phyloP scores from a whole-genome alignment of 257 asterid genomes.

The Gardenia jasminoides region DNA sequence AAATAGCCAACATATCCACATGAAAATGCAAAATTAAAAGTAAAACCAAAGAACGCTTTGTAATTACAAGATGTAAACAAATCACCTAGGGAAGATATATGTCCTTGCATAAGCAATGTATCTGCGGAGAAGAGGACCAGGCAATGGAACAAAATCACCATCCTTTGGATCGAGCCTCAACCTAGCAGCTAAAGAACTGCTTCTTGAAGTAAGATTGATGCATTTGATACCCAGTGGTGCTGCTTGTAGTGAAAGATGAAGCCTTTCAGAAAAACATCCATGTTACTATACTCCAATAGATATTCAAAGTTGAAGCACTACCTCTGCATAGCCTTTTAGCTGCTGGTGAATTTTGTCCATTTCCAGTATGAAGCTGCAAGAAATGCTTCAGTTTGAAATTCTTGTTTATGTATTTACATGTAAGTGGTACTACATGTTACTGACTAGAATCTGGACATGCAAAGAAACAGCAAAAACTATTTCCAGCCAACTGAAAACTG shows the following conservation, averaged over 20 bases:
- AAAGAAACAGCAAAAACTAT: not conserved
- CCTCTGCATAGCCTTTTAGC: conserved; percentile 74
- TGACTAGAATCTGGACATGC: not conserved
- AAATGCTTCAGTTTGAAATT: conserved; percentile 19
- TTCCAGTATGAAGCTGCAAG: conserved; percentile 90
- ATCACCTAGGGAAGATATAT: conserved; percentile 80
- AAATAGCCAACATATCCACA: conserved; percentile 15
- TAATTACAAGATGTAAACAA: not conserved
- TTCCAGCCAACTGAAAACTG: not conserved
- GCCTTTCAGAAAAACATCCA: conserved; percentile 24
- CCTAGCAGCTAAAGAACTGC: conserved; percentile 64
- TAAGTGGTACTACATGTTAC: not conserved
- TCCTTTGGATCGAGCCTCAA: conserved; percentile 87
- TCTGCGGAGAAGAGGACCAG: conserved; percentile 89
- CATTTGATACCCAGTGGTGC: conserved; percentile 47
- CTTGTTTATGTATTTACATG: conserved; percentile 1
- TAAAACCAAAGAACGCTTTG: not conserved
- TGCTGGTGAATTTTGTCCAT: conserved; percentile 61
- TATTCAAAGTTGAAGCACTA: conserved; percentile 26
- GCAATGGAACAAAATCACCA: conserved; percentile 82
- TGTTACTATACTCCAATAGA: conserved; percentile 4
- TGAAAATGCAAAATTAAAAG: not conserved
- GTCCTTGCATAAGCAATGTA: conserved; percentile 93
- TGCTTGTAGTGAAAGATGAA: conserved; percentile 35
- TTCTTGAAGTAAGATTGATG: conserved; percentile 41